These are phyloP conservation scores for Lentinula sp. DNA, from an alignment of 768 basidiomycete species.

Conservation along the genomic window DNA sequence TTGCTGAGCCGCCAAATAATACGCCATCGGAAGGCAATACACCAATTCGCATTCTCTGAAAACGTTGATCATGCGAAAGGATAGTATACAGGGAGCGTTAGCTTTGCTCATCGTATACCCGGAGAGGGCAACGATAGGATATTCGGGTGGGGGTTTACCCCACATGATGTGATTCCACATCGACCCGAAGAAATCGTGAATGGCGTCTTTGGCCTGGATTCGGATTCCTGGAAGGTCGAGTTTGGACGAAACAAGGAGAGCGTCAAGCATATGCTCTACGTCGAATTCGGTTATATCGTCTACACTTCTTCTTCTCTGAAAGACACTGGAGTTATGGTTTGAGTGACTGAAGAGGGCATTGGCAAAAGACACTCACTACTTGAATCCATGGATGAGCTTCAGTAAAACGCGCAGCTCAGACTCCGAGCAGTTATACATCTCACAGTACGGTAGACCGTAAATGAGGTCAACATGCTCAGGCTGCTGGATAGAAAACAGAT, in stretches of 20 bases:
- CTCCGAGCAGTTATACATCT: constrained; percentile 9
- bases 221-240: background rate
- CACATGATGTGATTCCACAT: background rate
- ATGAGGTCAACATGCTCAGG: constrained; percentile 11
- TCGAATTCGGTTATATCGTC: background rate
- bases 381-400: constrained; percentile 8
- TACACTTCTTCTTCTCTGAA: background rate
- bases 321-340: background rate
- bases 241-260: background rate
- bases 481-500: constrained; percentile 12
- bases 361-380: background rate
- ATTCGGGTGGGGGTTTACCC: background rate
- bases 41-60: constrained; percentile 10
- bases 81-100: constrained; percentile 3
- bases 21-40: constrained; percentile 15
- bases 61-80: constrained; percentile 15
- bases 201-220: background rate
- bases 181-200: background rate
- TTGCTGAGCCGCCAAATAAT: constrained; percentile 18
- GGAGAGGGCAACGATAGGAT: background rate
- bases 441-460: constrained; percentile 10
- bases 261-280: background rate
- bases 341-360: background rate
- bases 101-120: background rate
- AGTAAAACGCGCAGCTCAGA: constrained; percentile 11